A percentile compares a stretch with the other conserved stretches of the same genome.
phyloP scores from a whole-genome alignment of 768 basidiomycete genomes.

The Termitomyces sp. region DNA sequence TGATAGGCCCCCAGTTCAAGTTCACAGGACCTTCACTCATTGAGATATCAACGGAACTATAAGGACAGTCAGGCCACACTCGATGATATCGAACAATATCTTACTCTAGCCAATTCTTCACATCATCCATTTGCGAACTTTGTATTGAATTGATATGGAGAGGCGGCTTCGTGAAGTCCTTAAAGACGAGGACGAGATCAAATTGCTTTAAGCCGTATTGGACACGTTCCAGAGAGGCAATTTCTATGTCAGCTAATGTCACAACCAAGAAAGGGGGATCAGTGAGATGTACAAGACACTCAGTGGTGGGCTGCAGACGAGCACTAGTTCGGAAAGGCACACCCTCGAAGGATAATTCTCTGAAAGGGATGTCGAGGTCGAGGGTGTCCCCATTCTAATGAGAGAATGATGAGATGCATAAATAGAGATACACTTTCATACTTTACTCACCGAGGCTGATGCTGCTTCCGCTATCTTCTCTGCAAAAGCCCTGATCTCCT shows the following conservation, averaged over 20 bases:
- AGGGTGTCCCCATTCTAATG: slow-evolving; percentile 66
- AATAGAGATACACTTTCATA: neutral
- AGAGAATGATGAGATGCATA: neutral
- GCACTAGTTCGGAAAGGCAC: slow-evolving; percentile 95
- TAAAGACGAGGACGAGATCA: slow-evolving; percentile 95
- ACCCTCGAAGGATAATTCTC: slow-evolving; percentile 94
- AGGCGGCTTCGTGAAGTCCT: slow-evolving; percentile 89
- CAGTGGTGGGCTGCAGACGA: slow-evolving; percentile 91
- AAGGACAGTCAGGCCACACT: slow-evolving; percentile 3
- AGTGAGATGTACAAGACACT: slow-evolving; percentile 92
- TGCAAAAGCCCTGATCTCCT: slow-evolving; percentile 90
- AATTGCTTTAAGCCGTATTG: slow-evolving; percentile 96
- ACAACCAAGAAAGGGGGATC: slow-evolving; percentile 96
- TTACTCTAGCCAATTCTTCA: slow-evolving; percentile 99
- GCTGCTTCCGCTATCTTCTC: slow-evolving; percentile 88
- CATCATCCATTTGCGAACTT: slow-evolving; percentile 85
- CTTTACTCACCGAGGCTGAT: slow-evolving; percentile 56
- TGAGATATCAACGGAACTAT: slow-evolving; percentile 93
- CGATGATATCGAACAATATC: slow-evolving; percentile 18
- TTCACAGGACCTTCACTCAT: slow-evolving; percentile 96
- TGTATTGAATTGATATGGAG: slow-evolving; percentile 97
- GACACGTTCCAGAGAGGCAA: slow-evolving; percentile 94
- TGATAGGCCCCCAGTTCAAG: slow-evolving; percentile 95
- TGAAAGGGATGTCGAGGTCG: slow-evolving; percentile 95
- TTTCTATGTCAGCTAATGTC: slow-evolving; percentile 91